Conservation (phyloP, 495 filamentous ascomycete species). For the Penicillium desertorum region DNA sequence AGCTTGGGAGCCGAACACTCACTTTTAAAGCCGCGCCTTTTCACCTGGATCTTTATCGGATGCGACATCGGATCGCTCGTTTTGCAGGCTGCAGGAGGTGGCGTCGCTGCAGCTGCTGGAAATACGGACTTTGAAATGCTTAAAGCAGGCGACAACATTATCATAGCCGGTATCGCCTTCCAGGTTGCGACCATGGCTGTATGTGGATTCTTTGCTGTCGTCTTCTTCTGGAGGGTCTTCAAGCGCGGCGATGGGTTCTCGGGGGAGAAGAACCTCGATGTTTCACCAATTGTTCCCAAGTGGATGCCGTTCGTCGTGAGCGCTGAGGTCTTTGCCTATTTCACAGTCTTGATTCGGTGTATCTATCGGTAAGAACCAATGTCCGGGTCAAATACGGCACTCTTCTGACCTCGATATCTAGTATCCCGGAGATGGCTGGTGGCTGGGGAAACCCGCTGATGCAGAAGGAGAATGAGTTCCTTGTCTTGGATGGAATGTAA, state of each 20-base stretch:
- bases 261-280: conserved; percentile 32
- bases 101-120: conserved; percentile 49
- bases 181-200: conserved; percentile 64
- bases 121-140: conserved; percentile 21
- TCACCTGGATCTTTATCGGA: conserved; percentile 68
- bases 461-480: conserved; percentile 62
- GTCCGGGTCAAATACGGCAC: background rate
- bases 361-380: conserved; percentile 55
- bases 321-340: conserved; percentile 55
- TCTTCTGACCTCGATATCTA: conserved; percentile 14
- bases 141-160: conserved; percentile 56
- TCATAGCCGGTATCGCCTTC: conserved; percentile 69
- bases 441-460: conserved; percentile 66
- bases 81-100: conserved; percentile 64
- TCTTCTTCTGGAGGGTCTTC: conserved; percentile 50
- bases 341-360: conserved; percentile 63
- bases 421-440: conserved; percentile 62
- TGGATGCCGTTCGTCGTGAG: conserved; percentile 54
- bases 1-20: conserved; percentile 55
- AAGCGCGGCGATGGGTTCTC: conserved; percentile 33
- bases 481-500: conserved; percentile 57
- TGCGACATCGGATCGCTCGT: conserved; percentile 64
- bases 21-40: conserved; percentile 54
- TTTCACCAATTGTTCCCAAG: conserved; percentile 22
- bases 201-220: conserved; percentile 52